phyloP scores from a whole-genome alignment of 2,329 filamentous ascomycete genomes.

The Neofusicoccum parvum region DNA sequence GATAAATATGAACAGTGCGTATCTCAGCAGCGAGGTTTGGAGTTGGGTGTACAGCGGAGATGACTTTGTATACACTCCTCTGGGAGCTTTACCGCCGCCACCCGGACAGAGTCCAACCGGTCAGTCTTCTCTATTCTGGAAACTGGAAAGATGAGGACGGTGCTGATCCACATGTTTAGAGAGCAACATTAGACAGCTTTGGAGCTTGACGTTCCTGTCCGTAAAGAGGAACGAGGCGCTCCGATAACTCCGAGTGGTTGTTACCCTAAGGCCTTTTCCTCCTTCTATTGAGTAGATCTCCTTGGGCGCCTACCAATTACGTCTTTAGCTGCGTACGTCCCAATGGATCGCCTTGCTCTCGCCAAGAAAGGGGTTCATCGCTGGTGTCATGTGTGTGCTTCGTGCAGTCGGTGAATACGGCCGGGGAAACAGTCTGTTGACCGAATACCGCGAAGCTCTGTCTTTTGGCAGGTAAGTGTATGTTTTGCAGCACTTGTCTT shows the following conservation, averaged over 20 bases:
- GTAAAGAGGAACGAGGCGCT: slow-evolving; percentile 45
- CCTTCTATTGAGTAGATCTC: not conserved
- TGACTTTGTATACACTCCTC: slow-evolving; percentile 51
- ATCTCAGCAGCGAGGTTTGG: slow-evolving; percentile 64
- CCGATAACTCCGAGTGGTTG: not conserved
- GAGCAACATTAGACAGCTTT: slow-evolving; percentile 59
- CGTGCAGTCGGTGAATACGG: not conserved
- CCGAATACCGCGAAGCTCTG: too few species aligned
- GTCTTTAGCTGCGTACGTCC: not conserved
- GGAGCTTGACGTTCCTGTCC: slow-evolving; percentile 62
- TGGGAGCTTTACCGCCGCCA: slow-evolving; percentile 55
- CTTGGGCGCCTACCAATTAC: not conserved
- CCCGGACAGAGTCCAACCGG: slow-evolving; percentile 37
- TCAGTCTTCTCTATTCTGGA: not conserved
- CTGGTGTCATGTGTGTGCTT: not conserved
- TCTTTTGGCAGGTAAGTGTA: too few species aligned
- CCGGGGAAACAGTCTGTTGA: not conserved
- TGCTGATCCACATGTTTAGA: slow-evolving; percentile 35
- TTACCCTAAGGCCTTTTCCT: not conserved
- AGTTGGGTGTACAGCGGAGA: slow-evolving; percentile 59
- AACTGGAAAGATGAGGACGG: not conserved
- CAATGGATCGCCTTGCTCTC: not conserved
- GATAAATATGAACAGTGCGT: slow-evolving; percentile 57
- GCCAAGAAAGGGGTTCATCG: not conserved
- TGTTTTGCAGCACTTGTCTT: too few species aligned